Evolutionary conservation across 169 alveolate genomes (phyloP), one percentile per base, ranked within the genome.

Genomic region (Cryptosporidium ubiquitum): DNA sequence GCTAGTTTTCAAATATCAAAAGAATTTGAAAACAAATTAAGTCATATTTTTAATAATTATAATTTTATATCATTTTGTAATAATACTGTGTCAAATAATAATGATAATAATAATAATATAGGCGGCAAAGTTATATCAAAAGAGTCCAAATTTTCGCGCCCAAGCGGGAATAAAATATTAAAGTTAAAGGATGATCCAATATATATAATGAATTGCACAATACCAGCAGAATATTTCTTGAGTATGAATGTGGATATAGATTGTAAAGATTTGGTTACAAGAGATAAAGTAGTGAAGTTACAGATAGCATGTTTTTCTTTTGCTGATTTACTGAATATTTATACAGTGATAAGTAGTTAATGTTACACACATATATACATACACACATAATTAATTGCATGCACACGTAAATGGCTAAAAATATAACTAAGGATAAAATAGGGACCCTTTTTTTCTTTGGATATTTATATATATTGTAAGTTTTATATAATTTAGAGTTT

Each of bases 291-390:
- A 6, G 26, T 73, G 23, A 73, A 57, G n/a, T 73, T 73, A 10
- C 69, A 73, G 35, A 51, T 73, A 16, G 52, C 68, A 0, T 73
- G 85, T 40, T 73, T 55, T 42, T 73, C 85, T 23, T 73, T 73
- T 73, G n/a, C n/a, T 31, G 85, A 73, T 55, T 55, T 73, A 40
- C 16, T 73, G 52, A 39, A 29, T 35, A 73, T 73, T 51, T 73
- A 73, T 42, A 73, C 55, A 57, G 40, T 55, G 9, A 52, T 73
- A 18, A 73, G 55, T 51, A 58, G 51, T 26, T 73, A 16, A 49
- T 10, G 55, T n/a, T 68, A 57, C 14, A 26, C 31, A 23, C 16
- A 68, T 68, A 14, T 29, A 39, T 37, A 31, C 66, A 26, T 42
- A 26, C 1, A 26, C 66, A 55, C 35, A 35, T 55, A 47, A 47